Base-by-base conservation (phyloP, 2,329 filamentous ascomycete species). In the Botrytis squamosa region DNA sequence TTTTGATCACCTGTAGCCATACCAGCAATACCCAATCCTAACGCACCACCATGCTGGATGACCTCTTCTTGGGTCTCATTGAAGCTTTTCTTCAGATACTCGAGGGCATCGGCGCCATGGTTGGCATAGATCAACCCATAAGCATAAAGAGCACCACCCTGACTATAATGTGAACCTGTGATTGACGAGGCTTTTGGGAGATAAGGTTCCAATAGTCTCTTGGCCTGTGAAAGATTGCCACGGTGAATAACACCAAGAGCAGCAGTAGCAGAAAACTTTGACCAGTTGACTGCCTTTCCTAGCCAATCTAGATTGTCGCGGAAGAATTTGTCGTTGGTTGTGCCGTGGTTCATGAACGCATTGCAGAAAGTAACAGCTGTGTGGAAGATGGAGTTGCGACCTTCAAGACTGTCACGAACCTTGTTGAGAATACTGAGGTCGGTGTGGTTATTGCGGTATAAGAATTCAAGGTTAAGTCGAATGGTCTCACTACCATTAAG, bases 281-380 rank as follows among this genome's bases (percentile, higher is more conserved):
- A 98, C 96, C 96, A 99, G 85, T 99, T 99, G 66, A 98, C 94
- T 40, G 96, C 96, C 86, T 98, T 99, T 75, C 95, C 95, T 5
- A 99, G 85, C 96, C 96, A 99, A 77, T 99, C 96, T 38, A 99
- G 85, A 81, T 99, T 99, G 81, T 98, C 94, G 12, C 97, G 90
- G 89, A 99, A 98, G 85, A 99, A 99, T 80, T 95, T 97, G 84
- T 99, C 96, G 79, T 97, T 96, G 0, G 95, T 98, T 0, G 96
- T 99, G 74, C 96, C 97, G 71, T 97, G 95, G 82, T 99, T 97
- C 96, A 99, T 99, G 82, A 99, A 98, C 18, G 95, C 96, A 80
- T 98, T 98, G 81, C 95, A 96, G 80, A 99, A 96, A 0, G 96
- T 98, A 73, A 99, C 94, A 6, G 95, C 94, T 1, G 94, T 97